Base-by-base conservation (phyloP, 2,329 filamentous ascomycete genomes). In the Fusarium praegraminearum region DNA sequence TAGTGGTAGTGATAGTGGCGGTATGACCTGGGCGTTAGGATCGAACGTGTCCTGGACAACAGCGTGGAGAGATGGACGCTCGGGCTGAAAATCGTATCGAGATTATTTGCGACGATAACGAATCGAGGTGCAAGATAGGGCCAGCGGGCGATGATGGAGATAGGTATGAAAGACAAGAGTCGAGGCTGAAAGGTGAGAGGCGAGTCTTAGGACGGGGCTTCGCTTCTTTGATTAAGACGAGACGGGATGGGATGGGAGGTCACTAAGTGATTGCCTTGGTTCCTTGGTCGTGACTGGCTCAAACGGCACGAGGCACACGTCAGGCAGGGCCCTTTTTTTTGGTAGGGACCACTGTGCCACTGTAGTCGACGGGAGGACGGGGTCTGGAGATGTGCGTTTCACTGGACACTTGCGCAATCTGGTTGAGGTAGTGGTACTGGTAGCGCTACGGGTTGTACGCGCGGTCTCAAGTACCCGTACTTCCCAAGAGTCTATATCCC, bases 11-110 rank as follows among this genome's bases (percentile, higher is more conserved):
- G 65, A 61, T 61, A 50, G 73, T 72, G 64, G 71, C 71, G 73
- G 73, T 72, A 73, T 73, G 61, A 61, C 49, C 63, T 70, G 63
- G 52, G 62, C 36, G 69, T 70, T 67, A 67, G 71, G 69, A 63
- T 73, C 56, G 72, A 67, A 72, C 69, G 72, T 74, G 72, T 74
- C 71, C 72, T 72, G 59, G 73, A 65, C 67, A 57, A 73, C 57
- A 59, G 44, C 58, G 69, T 75, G 64, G 65, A 70, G 57, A 49
- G 56, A 68, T 35, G n/a, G 32, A 47, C 60, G 62, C 53, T 71
- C 55, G 62, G 62, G 67, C 62, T 54, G 60, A 43, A 51, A 57
- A 61, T 65, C 50, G 65, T 70, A 57, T 69, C 67, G 44, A 41
- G 35, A 15, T 45, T 38, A 35, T 51, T 68, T 56, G 65, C 60